Evolutionary conservation across 2,329 filamentous ascomycete genomes (phyloP), one percentile per base, ranked within the genome.

Genomic region (Sarocladium oryzae): DNA sequence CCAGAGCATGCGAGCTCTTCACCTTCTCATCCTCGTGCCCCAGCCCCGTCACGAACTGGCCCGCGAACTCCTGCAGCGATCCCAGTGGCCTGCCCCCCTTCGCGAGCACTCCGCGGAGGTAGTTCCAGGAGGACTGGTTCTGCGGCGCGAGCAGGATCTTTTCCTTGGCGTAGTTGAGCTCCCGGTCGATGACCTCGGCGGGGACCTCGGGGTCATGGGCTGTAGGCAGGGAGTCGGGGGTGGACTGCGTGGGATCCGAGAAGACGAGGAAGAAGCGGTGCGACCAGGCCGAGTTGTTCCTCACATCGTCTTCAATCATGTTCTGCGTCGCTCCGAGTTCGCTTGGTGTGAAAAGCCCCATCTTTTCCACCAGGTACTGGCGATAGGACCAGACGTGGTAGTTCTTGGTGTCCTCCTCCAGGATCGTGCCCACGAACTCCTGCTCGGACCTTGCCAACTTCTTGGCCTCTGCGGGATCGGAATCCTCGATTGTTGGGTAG

Each of bases 321-420:
- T 70, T 69, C 63, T 93, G 86, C 30, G 89, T 81, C 54, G 85
- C 83, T 49, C 74, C 68, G 18, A 95, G 73, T 74, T 99, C 84
- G 45, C 76, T 74, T 66, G 86, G 83, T 72, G 57, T 81, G 77
- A 68, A 96, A 75, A 71, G 86, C 65, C 82, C 85, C 76, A 86
- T 69, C 62, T 81, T 82, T 49, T 72, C 70, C 36, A 84, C 79
- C 18, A 85, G 67, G 62, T 80, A 83, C 66, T 96, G 89, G 53
- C 93, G 79, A 72, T 97, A 99, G 51, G 85, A 89, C 93, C 93
- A 99, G 45, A 97, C 93, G 66, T 99, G 93, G 67, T 99, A 97
- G 73, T 99, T 99, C 72, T 99, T 99, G 48, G 86, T 82, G 66
- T 99, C 93, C 59, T 87, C 78, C 36, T 77, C 79, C 51, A 99